Conservation (phyloP, 2,329 filamentous ascomycete genomes). For the Meredithiella fracta region DNA sequence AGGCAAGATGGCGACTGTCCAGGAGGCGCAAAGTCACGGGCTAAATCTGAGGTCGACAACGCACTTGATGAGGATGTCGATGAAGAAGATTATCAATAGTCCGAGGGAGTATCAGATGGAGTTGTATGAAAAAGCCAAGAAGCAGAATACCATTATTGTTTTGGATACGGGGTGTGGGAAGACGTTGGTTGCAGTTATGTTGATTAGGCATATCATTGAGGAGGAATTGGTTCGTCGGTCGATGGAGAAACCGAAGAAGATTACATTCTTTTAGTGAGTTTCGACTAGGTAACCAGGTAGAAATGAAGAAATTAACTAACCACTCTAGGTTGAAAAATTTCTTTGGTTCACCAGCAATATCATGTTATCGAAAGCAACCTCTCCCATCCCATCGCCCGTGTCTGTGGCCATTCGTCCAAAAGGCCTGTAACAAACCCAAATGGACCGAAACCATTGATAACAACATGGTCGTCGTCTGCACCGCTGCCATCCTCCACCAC, state of each 20-base stretch:
- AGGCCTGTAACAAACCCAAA: slow-evolving; percentile 26
- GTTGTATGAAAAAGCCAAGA: slow-evolving; percentile 73
- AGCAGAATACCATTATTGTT: slow-evolving; percentile 78
- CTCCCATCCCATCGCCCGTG: slow-evolving; percentile 53
- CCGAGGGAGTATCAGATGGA: slow-evolving; percentile 86
- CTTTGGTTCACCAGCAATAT: slow-evolving; percentile 78
- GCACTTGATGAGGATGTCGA: slow-evolving; percentile 19
- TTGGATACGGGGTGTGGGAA: slow-evolving; percentile 92
- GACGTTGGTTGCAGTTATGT: slow-evolving; percentile 81
- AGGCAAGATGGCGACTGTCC: neutral
- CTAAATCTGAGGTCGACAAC: slow-evolving; percentile 5
- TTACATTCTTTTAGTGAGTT: slow-evolving; percentile 70
- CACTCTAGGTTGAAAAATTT: slow-evolving; percentile 56
- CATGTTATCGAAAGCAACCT: slow-evolving; percentile 69
- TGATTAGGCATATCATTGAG: slow-evolving; percentile 61
- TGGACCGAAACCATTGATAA: slow-evolving; percentile 38
- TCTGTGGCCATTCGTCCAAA: slow-evolving; percentile 53
- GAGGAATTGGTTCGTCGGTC: slow-evolving; percentile 58
- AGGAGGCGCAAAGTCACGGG: neutral
- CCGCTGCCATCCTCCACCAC: slow-evolving; percentile 68
- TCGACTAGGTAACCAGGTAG: neutral
- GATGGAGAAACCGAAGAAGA: slow-evolving; percentile 40
- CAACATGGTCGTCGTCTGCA: slow-evolving; percentile 81
- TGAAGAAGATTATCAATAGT: slow-evolving; percentile 48
- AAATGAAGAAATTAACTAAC: neutral